phyloP scores from a whole-genome alignment of 2,329 filamentous ascomycete genomes.

The Trichoderma atroviride region DNA sequence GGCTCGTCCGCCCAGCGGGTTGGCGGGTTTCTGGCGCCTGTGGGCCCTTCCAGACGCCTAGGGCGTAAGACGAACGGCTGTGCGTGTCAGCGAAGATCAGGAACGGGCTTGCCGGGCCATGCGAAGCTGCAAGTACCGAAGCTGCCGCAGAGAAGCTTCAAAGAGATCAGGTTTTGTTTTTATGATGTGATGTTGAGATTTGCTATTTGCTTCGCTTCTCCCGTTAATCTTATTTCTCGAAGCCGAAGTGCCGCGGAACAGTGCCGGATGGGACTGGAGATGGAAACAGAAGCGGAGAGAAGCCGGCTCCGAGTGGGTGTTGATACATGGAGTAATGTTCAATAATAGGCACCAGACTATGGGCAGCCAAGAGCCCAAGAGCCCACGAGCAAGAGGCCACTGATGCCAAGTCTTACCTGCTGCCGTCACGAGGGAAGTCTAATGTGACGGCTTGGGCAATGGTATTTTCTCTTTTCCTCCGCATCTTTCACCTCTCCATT shows the following conservation, averaged over 20 bases:
- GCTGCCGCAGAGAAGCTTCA: neutral
- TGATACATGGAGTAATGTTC: neutral
- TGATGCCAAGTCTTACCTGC: slow-evolving; percentile 18
- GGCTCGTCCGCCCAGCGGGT: neutral
- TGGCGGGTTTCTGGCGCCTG: slow-evolving; percentile 1
- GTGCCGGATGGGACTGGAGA: neutral
- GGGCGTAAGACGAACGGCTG: slow-evolving; percentile 8
- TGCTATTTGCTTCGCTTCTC: neutral
- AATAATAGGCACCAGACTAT: neutral
- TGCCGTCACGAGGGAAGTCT: slow-evolving; percentile 22
- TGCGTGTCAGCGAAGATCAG: slow-evolving; percentile 12
- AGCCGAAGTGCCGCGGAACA: neutral
- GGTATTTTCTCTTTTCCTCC: neutral
- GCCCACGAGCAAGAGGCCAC: neutral
- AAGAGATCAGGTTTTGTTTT: neutral
- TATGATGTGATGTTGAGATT: accelerated
- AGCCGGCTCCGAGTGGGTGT: neutral
- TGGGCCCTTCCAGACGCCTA: neutral
- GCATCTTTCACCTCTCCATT: neutral
- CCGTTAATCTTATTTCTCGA: neutral
- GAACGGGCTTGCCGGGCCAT: slow-evolving; percentile 18
- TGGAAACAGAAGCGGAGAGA: neutral
- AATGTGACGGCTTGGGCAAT: slow-evolving; percentile 2
- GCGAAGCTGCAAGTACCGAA: neutral
- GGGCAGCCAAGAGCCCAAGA: neutral